Conservation (phyloP, 768 basidiomycete genomes). For the Xerocomellus intermedius region DNA sequence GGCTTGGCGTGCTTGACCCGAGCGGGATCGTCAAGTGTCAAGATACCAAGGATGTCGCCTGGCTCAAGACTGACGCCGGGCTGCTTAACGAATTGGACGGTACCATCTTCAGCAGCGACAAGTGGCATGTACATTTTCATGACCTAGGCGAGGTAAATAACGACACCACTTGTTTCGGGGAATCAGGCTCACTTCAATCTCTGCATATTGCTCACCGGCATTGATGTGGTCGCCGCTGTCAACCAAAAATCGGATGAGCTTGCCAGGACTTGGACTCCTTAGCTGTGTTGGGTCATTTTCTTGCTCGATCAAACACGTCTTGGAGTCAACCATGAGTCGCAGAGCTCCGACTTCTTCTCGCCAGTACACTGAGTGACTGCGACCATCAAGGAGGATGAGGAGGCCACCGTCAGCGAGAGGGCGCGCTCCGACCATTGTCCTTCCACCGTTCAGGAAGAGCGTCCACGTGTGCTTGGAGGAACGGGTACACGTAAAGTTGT, state of each 20-base stretch:
- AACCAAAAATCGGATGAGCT: conserved; percentile 90
- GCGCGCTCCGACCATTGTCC: conserved; percentile 88
- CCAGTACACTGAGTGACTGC: conserved; percentile 98
- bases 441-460: conserved; percentile 93
- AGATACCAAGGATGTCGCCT: conserved; percentile 95
- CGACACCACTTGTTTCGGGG: not conserved
- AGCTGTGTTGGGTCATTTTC: conserved; percentile 99
- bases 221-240: conserved; percentile 98
- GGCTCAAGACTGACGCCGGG: conserved; percentile 96
- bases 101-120: conserved; percentile 89
- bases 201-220: conserved; percentile 95
- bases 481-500: conserved; percentile 92
- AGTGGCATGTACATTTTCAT: conserved; percentile 99
- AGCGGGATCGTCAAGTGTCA: conserved; percentile 92
- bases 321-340: conserved; percentile 90
- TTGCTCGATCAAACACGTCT: conserved; percentile 98
- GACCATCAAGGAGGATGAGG: conserved; percentile 86
- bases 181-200: conserved; percentile 77
- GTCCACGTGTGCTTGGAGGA: conserved; percentile 90
- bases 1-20: conserved; percentile 99
- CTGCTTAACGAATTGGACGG: conserved; percentile 95
- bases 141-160: conserved; percentile 45
- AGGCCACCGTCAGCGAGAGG: conserved; percentile 94
- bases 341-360: conserved; percentile 95
- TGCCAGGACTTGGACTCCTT: conserved; percentile 93